Evolutionary conservation across 345 rosid species (phyloP).

Genomic region (Syzygium aqueum): DNA sequence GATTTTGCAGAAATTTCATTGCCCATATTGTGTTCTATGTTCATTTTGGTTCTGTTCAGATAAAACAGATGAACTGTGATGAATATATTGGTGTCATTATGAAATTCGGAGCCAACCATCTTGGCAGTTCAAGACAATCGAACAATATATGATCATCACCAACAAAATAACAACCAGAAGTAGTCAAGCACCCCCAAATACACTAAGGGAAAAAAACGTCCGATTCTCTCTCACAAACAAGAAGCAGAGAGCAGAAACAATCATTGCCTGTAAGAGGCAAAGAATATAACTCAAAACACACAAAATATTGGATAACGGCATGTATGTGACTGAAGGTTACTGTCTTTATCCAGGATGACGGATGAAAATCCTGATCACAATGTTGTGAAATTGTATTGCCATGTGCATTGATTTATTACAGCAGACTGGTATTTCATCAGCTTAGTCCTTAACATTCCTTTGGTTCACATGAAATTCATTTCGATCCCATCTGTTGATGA

Average conservation of each 20-base stretch:
- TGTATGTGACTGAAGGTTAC: not conserved
- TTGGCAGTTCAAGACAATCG: not conserved
- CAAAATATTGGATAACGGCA: not conserved
- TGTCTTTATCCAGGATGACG: not conserved
- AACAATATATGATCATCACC: not conserved
- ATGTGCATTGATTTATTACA: not conserved
- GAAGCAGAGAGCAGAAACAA: not conserved
- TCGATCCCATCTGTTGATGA: not conserved
- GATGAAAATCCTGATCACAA: not conserved
- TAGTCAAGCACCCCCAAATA: not conserved
- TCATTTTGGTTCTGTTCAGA: not conserved
- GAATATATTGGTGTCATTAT: not conserved
- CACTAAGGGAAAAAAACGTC: not conserved
- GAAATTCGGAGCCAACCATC: not conserved
- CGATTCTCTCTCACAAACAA: not conserved
- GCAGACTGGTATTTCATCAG: not conserved
- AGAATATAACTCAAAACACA: not conserved
- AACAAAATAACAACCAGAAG: not conserved
- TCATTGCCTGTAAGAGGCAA: not conserved
- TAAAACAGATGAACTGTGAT: not conserved
- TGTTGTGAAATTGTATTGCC: not conserved
- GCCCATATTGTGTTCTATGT: not conserved
- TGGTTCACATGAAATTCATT: not conserved
- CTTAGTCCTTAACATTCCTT: not conserved
- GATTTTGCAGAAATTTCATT: not conserved